phyloP scores from a whole-genome alignment of 2,329 filamentous ascomycete species.

The Venturia aucupariae region DNA sequence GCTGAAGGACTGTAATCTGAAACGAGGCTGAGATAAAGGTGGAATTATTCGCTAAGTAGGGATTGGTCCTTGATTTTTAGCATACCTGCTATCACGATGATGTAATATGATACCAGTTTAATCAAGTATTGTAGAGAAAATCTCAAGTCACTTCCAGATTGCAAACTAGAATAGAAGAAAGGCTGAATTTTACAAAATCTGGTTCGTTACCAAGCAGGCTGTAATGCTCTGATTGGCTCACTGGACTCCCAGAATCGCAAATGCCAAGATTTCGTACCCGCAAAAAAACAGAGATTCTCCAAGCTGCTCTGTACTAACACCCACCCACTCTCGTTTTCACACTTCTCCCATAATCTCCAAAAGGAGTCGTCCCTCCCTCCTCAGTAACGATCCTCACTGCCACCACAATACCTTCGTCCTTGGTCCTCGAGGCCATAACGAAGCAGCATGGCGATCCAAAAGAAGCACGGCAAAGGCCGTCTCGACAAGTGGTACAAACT shows the following conservation, averaged over 20 bases:
- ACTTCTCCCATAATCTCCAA: neutral
- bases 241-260: neutral
- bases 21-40: no score
- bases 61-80: no score
- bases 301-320: neutral
- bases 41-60: no score
- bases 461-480: constrained; percentile 98
- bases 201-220: neutral
- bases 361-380: neutral
- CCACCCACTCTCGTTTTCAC: neutral
- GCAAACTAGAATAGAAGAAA: no score
- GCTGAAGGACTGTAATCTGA: no score
- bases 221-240: neutral
- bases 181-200: neutral
- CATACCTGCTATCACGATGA: no score
- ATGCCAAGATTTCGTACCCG: neutral
- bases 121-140: no score
- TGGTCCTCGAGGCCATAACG: no score
- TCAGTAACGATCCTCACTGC: no score
- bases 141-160: no score
- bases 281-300: constrained; percentile 1
- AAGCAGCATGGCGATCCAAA: constrained; percentile 78
- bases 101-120: no score
- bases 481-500: constrained; percentile 98
- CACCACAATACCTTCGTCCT: neutral